Conservation (phyloP, 2,329 filamentous ascomycete genomes). For the Amauroascus verrucosus region DNA sequence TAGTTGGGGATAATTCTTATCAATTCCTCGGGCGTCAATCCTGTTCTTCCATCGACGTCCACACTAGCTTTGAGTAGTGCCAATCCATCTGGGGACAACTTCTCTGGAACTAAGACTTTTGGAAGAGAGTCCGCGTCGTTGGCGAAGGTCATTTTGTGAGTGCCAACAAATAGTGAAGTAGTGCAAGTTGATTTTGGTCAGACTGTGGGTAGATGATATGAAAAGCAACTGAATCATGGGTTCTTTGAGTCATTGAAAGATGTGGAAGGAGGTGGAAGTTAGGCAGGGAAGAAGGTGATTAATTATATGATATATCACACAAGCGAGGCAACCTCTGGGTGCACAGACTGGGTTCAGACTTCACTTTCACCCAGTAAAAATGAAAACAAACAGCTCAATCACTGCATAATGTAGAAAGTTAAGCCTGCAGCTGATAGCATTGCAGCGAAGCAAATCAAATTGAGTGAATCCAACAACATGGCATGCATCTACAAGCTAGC, state of each 20-base stretch:
- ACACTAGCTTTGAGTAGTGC: slow-evolving; percentile 56
- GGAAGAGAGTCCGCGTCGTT: slow-evolving; percentile 25
- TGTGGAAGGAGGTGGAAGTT: no score
- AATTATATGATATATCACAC: neutral
- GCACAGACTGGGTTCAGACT: neutral
- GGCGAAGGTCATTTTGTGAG: slow-evolving; percentile 18
- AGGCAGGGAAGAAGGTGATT: no score
- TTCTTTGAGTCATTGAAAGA: no score
- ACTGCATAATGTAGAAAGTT: neutral
- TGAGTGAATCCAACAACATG: no score
- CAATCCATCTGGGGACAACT: slow-evolving; percentile 68
- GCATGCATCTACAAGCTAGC: no score
- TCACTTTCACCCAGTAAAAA: neutral
- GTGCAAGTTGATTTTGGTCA: neutral
- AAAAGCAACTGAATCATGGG: no score
- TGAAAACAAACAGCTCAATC: neutral
- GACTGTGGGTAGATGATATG: neutral
- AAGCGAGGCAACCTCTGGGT: neutral
- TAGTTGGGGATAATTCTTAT: slow-evolving; percentile 58
- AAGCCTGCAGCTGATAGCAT: neutral
- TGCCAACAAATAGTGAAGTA: neutral
- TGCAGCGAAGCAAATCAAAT: no score
- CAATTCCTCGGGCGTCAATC: slow-evolving; percentile 53
- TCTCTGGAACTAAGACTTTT: slow-evolving; percentile 65
- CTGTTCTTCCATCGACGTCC: slow-evolving; percentile 58